A percentile compares a stretch with the other conserved stretches of the same genome.
phyloP scores from a whole-genome alignment of 1,284 basidiomycete species.

The Ustilago trichophora region DNA sequence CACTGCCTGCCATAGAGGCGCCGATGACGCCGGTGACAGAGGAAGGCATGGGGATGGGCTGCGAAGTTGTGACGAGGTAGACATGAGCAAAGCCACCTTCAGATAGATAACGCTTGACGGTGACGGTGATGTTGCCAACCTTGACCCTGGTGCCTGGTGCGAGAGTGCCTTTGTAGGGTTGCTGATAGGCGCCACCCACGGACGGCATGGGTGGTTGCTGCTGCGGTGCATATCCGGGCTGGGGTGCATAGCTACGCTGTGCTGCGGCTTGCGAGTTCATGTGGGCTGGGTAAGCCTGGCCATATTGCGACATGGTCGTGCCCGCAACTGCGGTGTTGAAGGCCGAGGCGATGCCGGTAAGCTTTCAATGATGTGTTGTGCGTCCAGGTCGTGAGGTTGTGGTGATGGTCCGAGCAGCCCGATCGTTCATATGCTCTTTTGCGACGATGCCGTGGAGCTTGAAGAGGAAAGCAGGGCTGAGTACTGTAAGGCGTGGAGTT shows the following conservation, averaged over 20 bases:
- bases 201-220: conserved; percentile 16
- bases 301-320: conserved; percentile 46
- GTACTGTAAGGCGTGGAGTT: too few species aligned
- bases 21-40: conserved; percentile 34
- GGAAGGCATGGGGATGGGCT: conserved; percentile 73
- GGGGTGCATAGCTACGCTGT: too few species aligned
- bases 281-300: conserved; percentile 23
- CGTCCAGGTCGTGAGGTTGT: too few species aligned
- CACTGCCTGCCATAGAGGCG: conserved; percentile 29
- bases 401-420: too few species aligned
- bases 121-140: conserved; percentile 88
- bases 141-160: conserved; percentile 82
- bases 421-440: too few species aligned
- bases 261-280: too few species aligned
- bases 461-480: too few species aligned
- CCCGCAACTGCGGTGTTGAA: not conserved
- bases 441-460: too few species aligned
- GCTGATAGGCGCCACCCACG: conserved; percentile 19
- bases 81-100: conserved; percentile 99
- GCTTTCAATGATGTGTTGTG: too few species aligned
- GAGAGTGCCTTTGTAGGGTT: conserved; percentile 49
- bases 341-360: too few species aligned
- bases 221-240: conserved; percentile 23
- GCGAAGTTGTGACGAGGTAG: conserved; percentile 87
- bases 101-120: conserved; percentile 86